Evolutionary conservation across 257 asterid genomes (phyloP).

Genomic region (Echium plantagineum): DNA sequence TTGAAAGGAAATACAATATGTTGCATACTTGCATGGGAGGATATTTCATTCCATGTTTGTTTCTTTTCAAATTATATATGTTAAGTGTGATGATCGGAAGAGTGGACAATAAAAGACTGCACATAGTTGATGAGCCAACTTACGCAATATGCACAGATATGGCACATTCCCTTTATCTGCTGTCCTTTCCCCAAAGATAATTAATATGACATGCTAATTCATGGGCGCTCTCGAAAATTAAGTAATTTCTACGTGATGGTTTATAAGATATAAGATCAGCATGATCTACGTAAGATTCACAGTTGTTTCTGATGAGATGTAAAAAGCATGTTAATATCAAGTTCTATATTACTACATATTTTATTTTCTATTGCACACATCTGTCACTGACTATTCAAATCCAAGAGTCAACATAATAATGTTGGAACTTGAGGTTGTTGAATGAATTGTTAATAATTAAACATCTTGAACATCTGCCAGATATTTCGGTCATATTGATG

Average conservation of each 20-base stretch:
- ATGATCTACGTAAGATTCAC: no score
- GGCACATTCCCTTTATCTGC: no score
- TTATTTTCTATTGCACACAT: no score
- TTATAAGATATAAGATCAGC: no score
- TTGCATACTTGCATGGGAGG: not conserved
- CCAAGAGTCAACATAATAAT: not conserved
- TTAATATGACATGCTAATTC: no score
- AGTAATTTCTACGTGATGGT: no score
- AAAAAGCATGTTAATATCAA: not conserved
- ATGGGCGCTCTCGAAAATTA: no score
- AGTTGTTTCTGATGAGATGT: no score
- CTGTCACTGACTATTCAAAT: not conserved
- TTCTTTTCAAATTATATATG: no score
- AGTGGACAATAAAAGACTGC: not conserved
- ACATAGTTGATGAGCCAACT: not conserved
- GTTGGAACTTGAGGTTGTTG: not conserved
- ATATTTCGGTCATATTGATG: constrained; percentile 82
- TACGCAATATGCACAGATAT: not conserved
- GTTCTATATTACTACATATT: no score
- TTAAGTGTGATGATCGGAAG: not conserved
- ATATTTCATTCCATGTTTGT: not conserved
- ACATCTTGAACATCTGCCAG: constrained; percentile 25
- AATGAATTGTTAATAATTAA: constrained; percentile 6
- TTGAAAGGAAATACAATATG: no score
- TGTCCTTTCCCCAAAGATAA: no score